phyloP scores from a whole-genome alignment of 305 asterid genomes.

The Withania somnifera region DNA sequence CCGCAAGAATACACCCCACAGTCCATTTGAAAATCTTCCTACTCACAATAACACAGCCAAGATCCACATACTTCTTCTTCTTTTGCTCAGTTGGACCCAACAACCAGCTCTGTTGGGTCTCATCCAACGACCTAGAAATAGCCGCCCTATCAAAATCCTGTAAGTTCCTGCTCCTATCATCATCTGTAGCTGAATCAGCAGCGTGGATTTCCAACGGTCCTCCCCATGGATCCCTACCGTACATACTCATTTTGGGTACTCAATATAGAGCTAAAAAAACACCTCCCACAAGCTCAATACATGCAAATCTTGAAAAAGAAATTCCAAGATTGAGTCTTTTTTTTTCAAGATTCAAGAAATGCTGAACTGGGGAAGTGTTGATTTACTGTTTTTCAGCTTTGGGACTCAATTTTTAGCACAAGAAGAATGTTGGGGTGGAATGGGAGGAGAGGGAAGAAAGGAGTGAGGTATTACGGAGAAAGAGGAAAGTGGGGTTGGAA shows the following conservation, averaged over 20 bases:
- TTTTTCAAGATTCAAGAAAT: neutral
- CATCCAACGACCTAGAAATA: constrained; percentile 74
- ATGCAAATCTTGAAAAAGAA: neutral
- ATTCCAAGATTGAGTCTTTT: too few relatives aligned
- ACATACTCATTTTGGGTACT: constrained; percentile 36
- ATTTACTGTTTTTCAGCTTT: neutral
- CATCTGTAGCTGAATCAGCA: constrained; percentile 82
- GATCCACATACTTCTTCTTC: constrained; percentile 96
- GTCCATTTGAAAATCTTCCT: constrained; percentile 77
- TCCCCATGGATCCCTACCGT: constrained; percentile 94
- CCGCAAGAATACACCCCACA: constrained; percentile 60
- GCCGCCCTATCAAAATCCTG: constrained; percentile 62
- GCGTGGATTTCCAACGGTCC: constrained; percentile 79
- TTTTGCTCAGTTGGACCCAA: constrained; percentile 89
- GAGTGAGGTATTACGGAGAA: neutral
- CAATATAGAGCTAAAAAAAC: neutral
- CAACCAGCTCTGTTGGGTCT: constrained; percentile 98
- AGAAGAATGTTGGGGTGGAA: neutral
- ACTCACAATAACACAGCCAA: constrained; percentile 84
- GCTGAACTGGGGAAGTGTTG: neutral
- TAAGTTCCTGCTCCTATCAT: constrained; percentile 72
- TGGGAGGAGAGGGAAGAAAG: neutral
- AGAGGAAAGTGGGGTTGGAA: neutral
- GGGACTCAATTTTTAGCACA: neutral
- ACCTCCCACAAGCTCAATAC: neutral